Percentiles rank a stretch among this genome's conserved stretches.
Conservation (phyloP, 768 basidiomycete species). For the Russula virescens region DNA sequence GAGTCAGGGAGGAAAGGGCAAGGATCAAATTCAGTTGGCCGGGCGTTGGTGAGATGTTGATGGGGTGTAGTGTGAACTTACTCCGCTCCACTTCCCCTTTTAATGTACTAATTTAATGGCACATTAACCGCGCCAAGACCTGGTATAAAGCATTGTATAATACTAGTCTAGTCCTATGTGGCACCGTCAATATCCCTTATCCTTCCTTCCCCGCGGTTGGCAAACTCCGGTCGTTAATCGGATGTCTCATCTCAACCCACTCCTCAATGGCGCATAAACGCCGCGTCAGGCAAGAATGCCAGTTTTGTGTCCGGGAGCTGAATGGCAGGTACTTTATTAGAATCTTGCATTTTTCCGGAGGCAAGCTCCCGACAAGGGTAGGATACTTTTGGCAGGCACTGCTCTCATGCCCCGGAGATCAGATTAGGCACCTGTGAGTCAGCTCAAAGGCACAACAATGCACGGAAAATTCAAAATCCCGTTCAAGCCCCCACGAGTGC, state of each 20-base stretch:
- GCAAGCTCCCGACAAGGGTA: not conserved
- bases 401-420: constrained; percentile 1
- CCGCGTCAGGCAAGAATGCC: constrained; percentile 7
- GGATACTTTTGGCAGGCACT: not conserved
- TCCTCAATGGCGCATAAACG: constrained; percentile 6
- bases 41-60: not conserved
- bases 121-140: not conserved
- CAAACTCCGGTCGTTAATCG: not conserved
- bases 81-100: not conserved
- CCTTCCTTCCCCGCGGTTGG: constrained; percentile 4
- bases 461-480: not conserved
- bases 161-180: not conserved
- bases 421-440: not conserved
- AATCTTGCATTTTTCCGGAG: not conserved
- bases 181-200: not conserved
- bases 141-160: too few relatives aligned
- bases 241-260: not conserved
- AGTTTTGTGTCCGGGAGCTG: not conserved
- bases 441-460: not conserved
- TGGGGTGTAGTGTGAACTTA: constrained; percentile 11
- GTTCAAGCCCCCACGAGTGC: constrained; percentile 34
- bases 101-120: not conserved
- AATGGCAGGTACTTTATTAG: not conserved
- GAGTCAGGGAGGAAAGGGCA: constrained; percentile 2
- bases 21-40: not conserved